These are phyloP conservation scores for Solanum pinnatisectum DNA, from an alignment of 257 asterid species.

Conservation along the genomic window DNA sequence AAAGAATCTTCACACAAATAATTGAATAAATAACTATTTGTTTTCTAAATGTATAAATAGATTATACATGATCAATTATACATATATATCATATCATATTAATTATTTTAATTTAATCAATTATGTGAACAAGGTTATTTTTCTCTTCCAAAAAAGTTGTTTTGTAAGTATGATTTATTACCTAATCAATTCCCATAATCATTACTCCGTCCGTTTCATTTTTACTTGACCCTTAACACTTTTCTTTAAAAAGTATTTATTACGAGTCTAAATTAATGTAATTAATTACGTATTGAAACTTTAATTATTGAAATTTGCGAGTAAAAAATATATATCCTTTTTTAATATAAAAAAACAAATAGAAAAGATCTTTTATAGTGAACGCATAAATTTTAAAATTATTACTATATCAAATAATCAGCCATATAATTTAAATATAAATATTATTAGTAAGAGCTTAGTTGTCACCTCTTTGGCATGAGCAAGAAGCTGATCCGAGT, in stretches of 20 bases:
- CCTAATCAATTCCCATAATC: background rate
- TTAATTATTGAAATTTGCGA: too few species aligned
- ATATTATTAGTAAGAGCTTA: background rate
- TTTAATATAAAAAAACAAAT: too few species aligned
- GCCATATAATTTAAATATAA: background rate
- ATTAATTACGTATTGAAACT: background rate
- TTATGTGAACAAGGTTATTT: background rate
- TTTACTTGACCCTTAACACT: background rate
- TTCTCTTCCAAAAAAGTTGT: too few species aligned
- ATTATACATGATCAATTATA: background rate
- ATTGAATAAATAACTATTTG: background rate
- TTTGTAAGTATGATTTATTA: too few species aligned
- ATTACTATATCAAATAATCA: background rate
- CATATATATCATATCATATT: background rate
- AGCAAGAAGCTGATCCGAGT: slow-evolving; percentile 26
- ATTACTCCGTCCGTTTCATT: background rate
- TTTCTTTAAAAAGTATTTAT: too few species aligned
- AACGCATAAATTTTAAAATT: background rate
- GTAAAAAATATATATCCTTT: too few species aligned
- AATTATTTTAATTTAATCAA: background rate
- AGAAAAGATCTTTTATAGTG: background rate
- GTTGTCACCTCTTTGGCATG: slow-evolving; percentile 44
- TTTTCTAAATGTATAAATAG: background rate
- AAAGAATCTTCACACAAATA: background rate
- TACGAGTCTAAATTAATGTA: background rate